Conservation (phyloP, 2,329 filamentous ascomycete genomes). For the Clarireedia hainanense region DNA sequence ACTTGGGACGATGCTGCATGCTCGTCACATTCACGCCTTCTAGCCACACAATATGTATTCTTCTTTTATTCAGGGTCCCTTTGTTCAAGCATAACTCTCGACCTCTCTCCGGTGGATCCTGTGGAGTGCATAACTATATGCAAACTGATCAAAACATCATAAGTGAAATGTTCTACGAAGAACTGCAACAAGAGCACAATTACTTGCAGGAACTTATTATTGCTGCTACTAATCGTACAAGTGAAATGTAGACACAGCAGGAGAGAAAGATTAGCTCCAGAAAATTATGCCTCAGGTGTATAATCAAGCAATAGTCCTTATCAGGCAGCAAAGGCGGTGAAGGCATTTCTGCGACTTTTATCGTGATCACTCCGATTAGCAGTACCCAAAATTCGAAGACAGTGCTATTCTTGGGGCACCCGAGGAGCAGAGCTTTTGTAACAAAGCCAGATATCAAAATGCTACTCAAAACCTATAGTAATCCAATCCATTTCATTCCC, state of each 20-base stretch:
- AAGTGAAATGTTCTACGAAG: no score
- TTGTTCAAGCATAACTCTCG: not conserved
- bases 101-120: no score
- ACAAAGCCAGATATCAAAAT: constrained; percentile 6
- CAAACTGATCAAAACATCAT: no score
- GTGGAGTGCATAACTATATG: no score
- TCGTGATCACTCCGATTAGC: not conserved
- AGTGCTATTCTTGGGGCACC: not conserved
- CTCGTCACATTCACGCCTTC: not conserved
- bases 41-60: not conserved
- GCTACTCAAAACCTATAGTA: constrained; percentile 6
- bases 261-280: no score
- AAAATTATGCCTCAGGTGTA: no score
- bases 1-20: not conserved
- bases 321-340: not conserved
- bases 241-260: no score
- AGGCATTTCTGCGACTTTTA: not conserved
- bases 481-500: constrained; percentile 7
- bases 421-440: constrained; percentile 1
- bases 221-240: no score
- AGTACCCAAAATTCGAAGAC: not conserved
- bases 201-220: no score
- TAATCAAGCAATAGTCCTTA: not conserved
- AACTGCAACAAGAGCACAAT: no score
- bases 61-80: not conserved